Percentiles rank a stretch among this genome's conserved stretches.
Conservation (phyloP, 2,329 filamentous ascomycete species). For the Coniella vitis region DNA sequence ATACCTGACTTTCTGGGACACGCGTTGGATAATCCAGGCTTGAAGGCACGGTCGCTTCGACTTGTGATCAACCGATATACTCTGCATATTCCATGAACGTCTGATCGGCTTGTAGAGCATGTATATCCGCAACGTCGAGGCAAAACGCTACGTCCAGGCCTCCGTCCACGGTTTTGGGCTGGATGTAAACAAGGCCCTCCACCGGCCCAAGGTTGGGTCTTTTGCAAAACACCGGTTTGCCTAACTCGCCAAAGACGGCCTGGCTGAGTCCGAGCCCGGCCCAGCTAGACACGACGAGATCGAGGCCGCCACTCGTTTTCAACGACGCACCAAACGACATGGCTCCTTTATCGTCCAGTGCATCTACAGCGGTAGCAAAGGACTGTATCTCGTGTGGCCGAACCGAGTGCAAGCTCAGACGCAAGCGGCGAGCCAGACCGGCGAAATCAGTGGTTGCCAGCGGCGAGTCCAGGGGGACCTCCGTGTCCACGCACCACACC, state of each 20-base stretch:
- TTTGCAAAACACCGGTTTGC: constrained; percentile 5
- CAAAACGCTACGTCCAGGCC: constrained; percentile 9
- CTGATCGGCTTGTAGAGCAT: constrained; percentile 1
- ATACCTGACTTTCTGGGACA: too few relatives aligned
- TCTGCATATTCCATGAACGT: constrained; percentile 4
- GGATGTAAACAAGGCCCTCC: constrained; percentile 9
- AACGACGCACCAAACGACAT: constrained; percentile 5
- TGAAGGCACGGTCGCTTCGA: too few relatives aligned
- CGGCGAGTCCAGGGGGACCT: not conserved
- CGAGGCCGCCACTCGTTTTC: constrained; percentile 1
- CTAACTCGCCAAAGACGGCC: constrained; percentile 6
- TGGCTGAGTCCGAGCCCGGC: constrained; percentile 1
- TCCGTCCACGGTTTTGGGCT: constrained; percentile 5
- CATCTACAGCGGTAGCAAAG: constrained; percentile 8
- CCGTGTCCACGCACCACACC: constrained; percentile 5
- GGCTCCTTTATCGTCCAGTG: constrained; percentile 6
- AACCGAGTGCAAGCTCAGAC: constrained; percentile 1
- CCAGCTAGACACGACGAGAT: constrained; percentile 10
- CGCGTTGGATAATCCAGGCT: too few relatives aligned
- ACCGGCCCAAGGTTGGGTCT: constrained; percentile 5
- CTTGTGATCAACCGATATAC: constrained; percentile 3
- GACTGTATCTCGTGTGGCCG: constrained; percentile 6
- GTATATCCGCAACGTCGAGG: constrained; percentile 3
- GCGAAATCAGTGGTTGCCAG: not conserved
- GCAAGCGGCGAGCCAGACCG: constrained; percentile 2